phyloP scores from a whole-genome alignment of 2,329 filamentous ascomycete species.

The Colletotrichum plurivorum region DNA sequence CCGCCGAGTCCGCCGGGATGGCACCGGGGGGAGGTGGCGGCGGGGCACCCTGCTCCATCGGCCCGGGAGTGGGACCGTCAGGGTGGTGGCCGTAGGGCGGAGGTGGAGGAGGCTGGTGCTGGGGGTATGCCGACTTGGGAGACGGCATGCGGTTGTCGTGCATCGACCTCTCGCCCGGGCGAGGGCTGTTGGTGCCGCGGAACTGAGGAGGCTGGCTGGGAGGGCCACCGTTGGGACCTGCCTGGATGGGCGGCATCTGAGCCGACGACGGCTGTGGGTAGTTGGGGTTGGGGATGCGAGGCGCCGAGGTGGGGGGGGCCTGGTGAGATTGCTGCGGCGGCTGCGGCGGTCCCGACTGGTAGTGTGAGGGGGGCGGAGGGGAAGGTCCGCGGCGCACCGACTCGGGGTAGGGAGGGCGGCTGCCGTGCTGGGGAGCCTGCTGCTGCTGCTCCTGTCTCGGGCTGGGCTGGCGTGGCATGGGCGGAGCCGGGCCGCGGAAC shows the following conservation, averaged over 20 bases:
- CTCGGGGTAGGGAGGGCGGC: slow-evolving; percentile 37
- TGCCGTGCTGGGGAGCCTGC: slow-evolving; percentile 35
- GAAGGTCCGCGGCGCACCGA: slow-evolving; percentile 67
- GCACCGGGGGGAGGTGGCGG: slow-evolving; percentile 69
- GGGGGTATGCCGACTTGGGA: slow-evolving; percentile 88
- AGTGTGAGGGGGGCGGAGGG: slow-evolving; percentile 66
- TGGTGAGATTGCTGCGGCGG: slow-evolving; percentile 62
- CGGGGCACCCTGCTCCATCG: slow-evolving; percentile 79
- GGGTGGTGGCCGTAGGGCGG: slow-evolving; percentile 78
- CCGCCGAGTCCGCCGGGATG: slow-evolving; percentile 76
- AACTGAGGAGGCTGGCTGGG: slow-evolving; percentile 77
- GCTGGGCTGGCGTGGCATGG: slow-evolving; percentile 80
- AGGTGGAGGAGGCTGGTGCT: slow-evolving; percentile 71
- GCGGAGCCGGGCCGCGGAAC: slow-evolving; percentile 76
- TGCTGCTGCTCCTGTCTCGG: slow-evolving; percentile 81
- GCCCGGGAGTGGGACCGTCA: slow-evolving; percentile 68
- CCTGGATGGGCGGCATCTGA: slow-evolving; percentile 53
- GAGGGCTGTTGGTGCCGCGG: slow-evolving; percentile 79
- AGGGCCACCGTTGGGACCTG: slow-evolving; percentile 59
- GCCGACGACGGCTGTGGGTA: slow-evolving; percentile 65
- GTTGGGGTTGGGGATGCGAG: slow-evolving; percentile 72
- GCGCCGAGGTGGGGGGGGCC: slow-evolving; percentile 53
- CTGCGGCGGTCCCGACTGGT: slow-evolving; percentile 65
- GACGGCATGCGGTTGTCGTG: slow-evolving; percentile 91
- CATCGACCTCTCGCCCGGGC: slow-evolving; percentile 86